phyloP scores from a whole-genome alignment of 2,329 filamentous ascomycete species.

The Gaeumannomyces tritici region DNA sequence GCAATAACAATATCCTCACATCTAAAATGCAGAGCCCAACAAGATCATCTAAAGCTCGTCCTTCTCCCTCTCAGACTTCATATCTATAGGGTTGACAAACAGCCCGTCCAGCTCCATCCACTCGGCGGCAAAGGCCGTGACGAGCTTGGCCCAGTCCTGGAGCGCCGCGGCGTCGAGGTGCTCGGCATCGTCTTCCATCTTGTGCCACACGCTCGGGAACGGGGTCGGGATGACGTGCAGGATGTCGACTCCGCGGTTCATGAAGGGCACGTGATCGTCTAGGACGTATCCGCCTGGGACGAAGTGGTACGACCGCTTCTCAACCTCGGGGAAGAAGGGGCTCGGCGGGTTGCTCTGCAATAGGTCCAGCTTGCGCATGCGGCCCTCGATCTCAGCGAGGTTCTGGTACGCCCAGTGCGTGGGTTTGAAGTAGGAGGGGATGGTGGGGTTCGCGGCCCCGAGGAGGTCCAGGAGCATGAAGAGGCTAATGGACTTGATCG shows the following conservation, averaged over 20 bases:
- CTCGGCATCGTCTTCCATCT: constrained; percentile 68
- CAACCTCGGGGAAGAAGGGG: constrained; percentile 56
- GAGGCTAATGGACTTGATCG: constrained; percentile 70
- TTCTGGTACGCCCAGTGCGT: constrained; percentile 75
- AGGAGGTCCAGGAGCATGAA: constrained; percentile 48
- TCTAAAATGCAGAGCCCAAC: too few relatives aligned
- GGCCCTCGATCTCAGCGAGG: constrained; percentile 54
- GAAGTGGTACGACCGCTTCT: constrained; percentile 42
- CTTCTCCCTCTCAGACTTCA: constrained; percentile 5
- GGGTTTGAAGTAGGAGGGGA: constrained; percentile 59
- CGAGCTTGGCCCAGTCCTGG: constrained; percentile 78
- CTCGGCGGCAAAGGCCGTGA: constrained; percentile 77
- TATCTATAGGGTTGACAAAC: constrained; percentile 3
- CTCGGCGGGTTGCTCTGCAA: constrained; percentile 33
- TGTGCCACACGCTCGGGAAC: constrained; percentile 85
- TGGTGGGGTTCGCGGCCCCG: constrained; percentile 43
- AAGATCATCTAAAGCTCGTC: constrained; percentile 14
- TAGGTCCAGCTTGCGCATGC: constrained; percentile 46
- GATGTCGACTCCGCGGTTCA: constrained; percentile 75
- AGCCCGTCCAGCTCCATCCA: constrained; percentile 67
- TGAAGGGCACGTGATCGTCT: constrained; percentile 90
- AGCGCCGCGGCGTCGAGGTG: constrained; percentile 74
- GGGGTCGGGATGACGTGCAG: constrained; percentile 80
- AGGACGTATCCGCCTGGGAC: constrained; percentile 42
- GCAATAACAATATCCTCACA: too few relatives aligned